Evolutionary conservation across 495 filamentous ascomycete species (phyloP).

Genomic region (Aspergillus avenaceus): DNA sequence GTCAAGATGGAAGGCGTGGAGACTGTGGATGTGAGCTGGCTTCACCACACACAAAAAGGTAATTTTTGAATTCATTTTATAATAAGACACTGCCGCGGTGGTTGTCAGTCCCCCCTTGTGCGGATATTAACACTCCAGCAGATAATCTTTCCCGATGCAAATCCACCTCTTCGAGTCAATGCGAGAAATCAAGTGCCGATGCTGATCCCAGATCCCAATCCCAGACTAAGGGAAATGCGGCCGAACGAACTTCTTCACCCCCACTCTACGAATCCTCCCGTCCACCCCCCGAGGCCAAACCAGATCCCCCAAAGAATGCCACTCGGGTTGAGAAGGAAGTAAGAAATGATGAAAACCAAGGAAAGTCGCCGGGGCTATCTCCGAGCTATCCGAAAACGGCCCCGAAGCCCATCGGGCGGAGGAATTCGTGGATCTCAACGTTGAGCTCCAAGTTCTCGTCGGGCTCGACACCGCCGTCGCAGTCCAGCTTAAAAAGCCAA

Average conservation of each 20-base stretch:
- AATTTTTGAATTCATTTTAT: conserved; percentile 16
- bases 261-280: conserved; percentile 13
- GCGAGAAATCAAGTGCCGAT: conserved; percentile 24
- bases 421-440: conserved; percentile 86
- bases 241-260: conserved; percentile 21
- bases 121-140: conserved; percentile 11
- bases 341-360: conserved; percentile 13
- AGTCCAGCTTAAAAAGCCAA: conserved; percentile 38
- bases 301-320: conserved; percentile 11
- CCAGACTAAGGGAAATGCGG: conserved; percentile 13
- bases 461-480: conserved; percentile 48
- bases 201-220: conserved; percentile 14
- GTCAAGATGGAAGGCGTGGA: conserved; percentile 56
- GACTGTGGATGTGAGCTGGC: conserved; percentile 67
- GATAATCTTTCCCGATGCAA: conserved; percentile 39
- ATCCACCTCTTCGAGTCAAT: conserved; percentile 29
- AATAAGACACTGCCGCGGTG: background rate
- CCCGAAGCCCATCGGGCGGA: conserved; percentile 47
- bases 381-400: conserved; percentile 27
- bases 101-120: background rate
- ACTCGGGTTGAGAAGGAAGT: conserved; percentile 19
- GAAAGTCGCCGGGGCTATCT: conserved; percentile 23
- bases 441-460: conserved; percentile 89
- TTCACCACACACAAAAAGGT: conserved; percentile 65
- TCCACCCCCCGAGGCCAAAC: conserved; percentile 11